Evolutionary conservation across 192 early-diverging fungal species (phyloP).

Genomic region (Coemansia sp.): DNA sequence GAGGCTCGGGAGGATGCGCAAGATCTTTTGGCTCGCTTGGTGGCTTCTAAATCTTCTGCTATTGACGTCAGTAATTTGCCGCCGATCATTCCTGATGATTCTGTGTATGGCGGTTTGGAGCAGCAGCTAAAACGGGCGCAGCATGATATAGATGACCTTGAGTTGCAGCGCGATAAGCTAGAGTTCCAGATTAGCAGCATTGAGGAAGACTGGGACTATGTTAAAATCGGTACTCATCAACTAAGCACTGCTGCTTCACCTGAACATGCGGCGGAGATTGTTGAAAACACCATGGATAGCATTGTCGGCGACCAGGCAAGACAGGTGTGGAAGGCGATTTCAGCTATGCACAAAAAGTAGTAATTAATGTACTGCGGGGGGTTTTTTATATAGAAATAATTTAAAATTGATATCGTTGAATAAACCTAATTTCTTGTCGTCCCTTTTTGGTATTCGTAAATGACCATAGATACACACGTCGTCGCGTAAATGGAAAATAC

Average conservation of each 20-base stretch:
- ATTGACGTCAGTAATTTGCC: conserved; percentile 23
- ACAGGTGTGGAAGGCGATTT: conserved; percentile 38
- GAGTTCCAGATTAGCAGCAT: conserved; percentile 55
- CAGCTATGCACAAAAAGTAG: conserved; percentile 19
- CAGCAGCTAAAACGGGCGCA: conserved; percentile 35
- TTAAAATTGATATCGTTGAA: too few species aligned
- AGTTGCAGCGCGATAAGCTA: conserved; percentile 44
- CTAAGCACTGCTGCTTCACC: conserved; percentile 17
- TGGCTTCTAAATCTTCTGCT: conserved; percentile 16
- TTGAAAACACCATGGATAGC: conserved; percentile 39
- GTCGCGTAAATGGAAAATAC: too few species aligned
- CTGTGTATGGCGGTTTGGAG: conserved; percentile 39
- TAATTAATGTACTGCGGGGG: too few species aligned
- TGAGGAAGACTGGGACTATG: conserved; percentile 53
- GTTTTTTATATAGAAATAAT: too few species aligned
- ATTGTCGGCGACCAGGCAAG: conserved; percentile 52
- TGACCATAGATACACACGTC: too few species aligned
- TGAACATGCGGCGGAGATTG: conserved; percentile 17
- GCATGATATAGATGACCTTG: conserved; percentile 45
- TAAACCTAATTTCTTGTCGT: too few species aligned
- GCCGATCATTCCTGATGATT: conserved; percentile 51
- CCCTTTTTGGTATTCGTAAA: too few species aligned
- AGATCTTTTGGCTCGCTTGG: conserved; percentile 22
- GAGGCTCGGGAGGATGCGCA: conserved; percentile 14
- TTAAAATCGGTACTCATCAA: conserved; percentile 33